Base-by-base conservation (phyloP, 2,329 filamentous ascomycete genomes). In the Graphiopsis chlorocephala region DNA sequence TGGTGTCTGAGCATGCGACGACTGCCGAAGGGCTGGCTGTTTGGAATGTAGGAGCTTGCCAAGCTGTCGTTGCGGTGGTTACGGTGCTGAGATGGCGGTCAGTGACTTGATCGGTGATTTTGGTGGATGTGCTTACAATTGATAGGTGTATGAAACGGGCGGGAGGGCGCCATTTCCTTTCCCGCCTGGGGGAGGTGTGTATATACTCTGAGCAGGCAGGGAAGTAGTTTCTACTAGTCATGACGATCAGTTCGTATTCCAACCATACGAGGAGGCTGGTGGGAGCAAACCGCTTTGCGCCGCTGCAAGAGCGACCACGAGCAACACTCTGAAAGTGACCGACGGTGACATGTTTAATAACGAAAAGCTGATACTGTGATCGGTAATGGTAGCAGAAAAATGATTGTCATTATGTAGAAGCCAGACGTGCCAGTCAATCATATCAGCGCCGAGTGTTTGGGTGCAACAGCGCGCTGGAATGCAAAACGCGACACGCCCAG, bases 51-150 rank as follows among this genome's bases (percentile, higher is more conserved):
- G 68, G 68, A 4, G 64, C 48, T 28, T 17, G n/a, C 65, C 65
- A 70, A 35, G 23, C 29, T 26, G 68, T 68, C 1, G 68, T 67
- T 23, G 68, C 65, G 10, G 67, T 68, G 5, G 65, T 68, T 4
- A 67, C 64, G 42, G 66, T 69, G 67, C 50, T 53, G 28, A 2
- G 15, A 15, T 11, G 3, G 10, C 12, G 3, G 17, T 53, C 15
- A 53, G 26, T 12, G n/a, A 53, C 5, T 10, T n/a, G 17, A 20
- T 4, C 6, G 12, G 12, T 50, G 23, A 17, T 15, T 28, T 5
- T 23, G 4, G 7, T 28, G 23, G n/a, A 14, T 17, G 17, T 17
- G 26, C 50, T 53, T 31, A 53, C 50, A 61, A 68, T n/a, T 60
- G 15, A 48, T 61, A 68, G 42, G 35, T 56, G 61, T 69, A 67